Percentiles rank a stretch among this genome's conserved stretches.
Conservation (phyloP, 2,329 filamentous ascomycete genomes). For the Aureobasidium lini region DNA sequence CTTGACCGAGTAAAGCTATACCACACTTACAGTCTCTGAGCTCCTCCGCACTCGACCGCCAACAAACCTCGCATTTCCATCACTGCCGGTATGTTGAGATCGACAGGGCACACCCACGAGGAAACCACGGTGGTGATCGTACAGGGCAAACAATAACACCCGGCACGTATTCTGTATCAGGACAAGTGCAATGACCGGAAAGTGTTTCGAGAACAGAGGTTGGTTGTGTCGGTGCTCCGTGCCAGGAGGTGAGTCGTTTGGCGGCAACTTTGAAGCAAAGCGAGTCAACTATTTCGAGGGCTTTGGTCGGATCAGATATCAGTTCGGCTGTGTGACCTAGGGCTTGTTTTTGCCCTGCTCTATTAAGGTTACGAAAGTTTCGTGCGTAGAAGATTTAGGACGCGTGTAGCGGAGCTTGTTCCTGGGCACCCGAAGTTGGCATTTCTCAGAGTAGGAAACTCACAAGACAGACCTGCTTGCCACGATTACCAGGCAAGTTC, state of each 20-base stretch:
- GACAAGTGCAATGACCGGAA: neutral
- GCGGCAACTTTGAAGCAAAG: neutral
- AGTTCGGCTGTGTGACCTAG: neutral
- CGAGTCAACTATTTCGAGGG: neutral
- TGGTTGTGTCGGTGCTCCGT: neutral
- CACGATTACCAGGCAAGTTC: no score
- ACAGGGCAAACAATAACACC: neutral
- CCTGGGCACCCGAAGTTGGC: neutral
- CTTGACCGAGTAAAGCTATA: neutral
- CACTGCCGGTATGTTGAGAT: neutral
- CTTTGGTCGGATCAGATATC: neutral
- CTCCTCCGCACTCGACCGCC: neutral
- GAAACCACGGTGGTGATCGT: neutral
- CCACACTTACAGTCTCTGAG: neutral
- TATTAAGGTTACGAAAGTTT: neutral
- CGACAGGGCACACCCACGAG: neutral
- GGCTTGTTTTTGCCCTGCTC: neutral
- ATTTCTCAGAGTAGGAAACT: no score
- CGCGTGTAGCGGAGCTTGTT: neutral
- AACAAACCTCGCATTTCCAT: neutral
- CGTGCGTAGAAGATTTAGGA: neutral
- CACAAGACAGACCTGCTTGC: no score
- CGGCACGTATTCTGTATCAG: neutral
- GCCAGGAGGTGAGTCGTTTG: neutral
- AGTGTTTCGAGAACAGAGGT: neutral